A percentile compares a stretch with the other conserved stretches of the same genome.
Evolutionary conservation across 2,329 filamentous ascomycete genomes (phyloP).

Genomic region (Aspergillus tubingensis): DNA sequence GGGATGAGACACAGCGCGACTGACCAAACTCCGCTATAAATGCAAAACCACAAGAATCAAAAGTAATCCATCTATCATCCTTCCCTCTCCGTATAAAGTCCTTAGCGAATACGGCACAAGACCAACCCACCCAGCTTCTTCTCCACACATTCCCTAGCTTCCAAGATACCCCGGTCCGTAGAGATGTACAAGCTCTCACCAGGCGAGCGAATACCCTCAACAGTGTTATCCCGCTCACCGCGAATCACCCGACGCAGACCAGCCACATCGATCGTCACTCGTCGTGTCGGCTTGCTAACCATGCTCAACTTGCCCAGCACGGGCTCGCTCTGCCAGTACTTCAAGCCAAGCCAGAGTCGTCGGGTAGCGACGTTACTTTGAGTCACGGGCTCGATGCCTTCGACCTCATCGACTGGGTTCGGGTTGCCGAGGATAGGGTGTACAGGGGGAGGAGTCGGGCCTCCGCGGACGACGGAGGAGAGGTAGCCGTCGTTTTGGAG

Average conservation of each 20-base stretch:
- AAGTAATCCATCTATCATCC: slow-evolving; percentile 8
- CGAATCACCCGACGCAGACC: slow-evolving; percentile 67
- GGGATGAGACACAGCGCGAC: slow-evolving; percentile 37
- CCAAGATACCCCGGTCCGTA: slow-evolving; percentile 76
- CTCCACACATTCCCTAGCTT: slow-evolving; percentile 78
- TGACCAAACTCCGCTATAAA: slow-evolving; percentile 42
- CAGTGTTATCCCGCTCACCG: slow-evolving; percentile 66
- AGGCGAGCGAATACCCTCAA: slow-evolving; percentile 71
- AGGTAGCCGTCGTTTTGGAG: slow-evolving; percentile 83
- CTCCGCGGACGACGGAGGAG: slow-evolving; percentile 74
- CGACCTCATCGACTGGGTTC: slow-evolving; percentile 40
- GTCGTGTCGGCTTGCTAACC: slow-evolving; percentile 73
- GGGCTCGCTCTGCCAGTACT: slow-evolving; percentile 83
- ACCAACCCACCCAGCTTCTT: slow-evolving; percentile 78
- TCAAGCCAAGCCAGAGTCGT: slow-evolving; percentile 84
- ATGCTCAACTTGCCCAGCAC: slow-evolving; percentile 68
- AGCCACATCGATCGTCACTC: slow-evolving; percentile 65
- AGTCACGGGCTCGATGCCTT: slow-evolving; percentile 58
- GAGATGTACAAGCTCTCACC: slow-evolving; percentile 82
- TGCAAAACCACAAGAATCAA: slow-evolving; percentile 33
- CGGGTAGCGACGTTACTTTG: slow-evolving; percentile 70
- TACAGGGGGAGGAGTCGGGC: slow-evolving; percentile 58
- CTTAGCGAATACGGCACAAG: slow-evolving; percentile 64
- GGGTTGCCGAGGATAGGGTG: slow-evolving; percentile 56
- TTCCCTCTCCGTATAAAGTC: not conserved